Evolutionary conservation across 2,329 filamentous ascomycete genomes (phyloP).

Genomic region (Lachnellula subtilissima): DNA sequence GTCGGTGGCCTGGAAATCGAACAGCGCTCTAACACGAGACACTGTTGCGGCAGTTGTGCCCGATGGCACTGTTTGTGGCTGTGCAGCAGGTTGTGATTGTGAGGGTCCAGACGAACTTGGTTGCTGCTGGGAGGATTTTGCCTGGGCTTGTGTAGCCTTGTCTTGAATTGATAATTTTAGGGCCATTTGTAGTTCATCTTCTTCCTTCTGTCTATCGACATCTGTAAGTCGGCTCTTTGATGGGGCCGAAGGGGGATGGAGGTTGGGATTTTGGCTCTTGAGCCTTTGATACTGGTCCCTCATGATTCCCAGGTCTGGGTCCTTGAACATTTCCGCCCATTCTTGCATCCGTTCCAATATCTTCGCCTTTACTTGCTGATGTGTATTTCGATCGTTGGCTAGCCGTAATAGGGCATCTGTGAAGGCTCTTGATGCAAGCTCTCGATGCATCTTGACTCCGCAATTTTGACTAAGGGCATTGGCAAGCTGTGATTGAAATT

Average conservation of each 20-base stretch:
- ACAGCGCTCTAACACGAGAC: conserved; percentile 86
- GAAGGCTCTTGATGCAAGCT: conserved; percentile 67
- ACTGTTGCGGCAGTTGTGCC: conserved; percentile 96
- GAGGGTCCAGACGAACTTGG: conserved; percentile 36
- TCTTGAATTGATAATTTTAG: conserved; percentile 90
- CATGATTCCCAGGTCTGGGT: conserved; percentile 95
- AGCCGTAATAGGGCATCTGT: conserved; percentile 89
- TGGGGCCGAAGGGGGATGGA: conserved; percentile 88
- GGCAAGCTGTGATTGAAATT: conserved; percentile 46
- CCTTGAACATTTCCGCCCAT: conserved; percentile 92
- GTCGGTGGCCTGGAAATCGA: conserved; percentile 92
- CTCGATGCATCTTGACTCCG: conserved; percentile 62
- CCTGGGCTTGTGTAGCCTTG: conserved; percentile 58
- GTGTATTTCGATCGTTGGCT: conserved; percentile 90
- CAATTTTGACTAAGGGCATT: conserved; percentile 72
- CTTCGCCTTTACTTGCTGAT: conserved; percentile 94
- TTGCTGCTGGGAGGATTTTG: conserved; percentile 30
- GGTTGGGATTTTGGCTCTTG: conserved; percentile 77
- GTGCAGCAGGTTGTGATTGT: conserved; percentile 35
- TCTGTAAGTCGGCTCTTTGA: conserved; percentile 90
- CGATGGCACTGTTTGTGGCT: conserved; percentile 57
- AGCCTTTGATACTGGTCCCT: conserved; percentile 87
- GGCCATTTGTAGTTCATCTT: conserved; percentile 95
- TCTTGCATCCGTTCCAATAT: conserved; percentile 95
- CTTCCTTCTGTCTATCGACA: conserved; percentile 86